These are phyloP conservation scores for Rhizopus stolonifer DNA, from an alignment of 371 early-diverging fungal genomes.

Conservation along the genomic window DNA sequence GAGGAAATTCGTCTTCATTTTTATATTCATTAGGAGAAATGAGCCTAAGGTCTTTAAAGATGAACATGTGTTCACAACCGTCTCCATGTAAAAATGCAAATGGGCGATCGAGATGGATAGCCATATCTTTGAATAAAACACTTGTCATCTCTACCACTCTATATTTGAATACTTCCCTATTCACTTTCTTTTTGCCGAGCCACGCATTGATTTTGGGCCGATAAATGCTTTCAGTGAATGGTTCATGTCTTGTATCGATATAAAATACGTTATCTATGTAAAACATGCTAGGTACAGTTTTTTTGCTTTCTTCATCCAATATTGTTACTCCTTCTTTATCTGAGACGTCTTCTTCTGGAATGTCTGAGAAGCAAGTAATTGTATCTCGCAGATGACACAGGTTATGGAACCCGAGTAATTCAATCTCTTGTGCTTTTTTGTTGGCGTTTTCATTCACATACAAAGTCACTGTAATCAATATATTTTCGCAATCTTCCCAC, in stretches of 20 bases:
- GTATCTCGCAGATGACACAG: constrained; percentile 48
- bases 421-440: constrained; percentile 42
- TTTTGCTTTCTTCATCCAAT: constrained; percentile 8
- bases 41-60: constrained; percentile 58
- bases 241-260: constrained; percentile 34
- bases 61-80: constrained; percentile 71
- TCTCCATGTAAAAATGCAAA: constrained; percentile 74
- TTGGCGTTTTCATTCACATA: constrained; percentile 28
- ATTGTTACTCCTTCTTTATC: constrained; percentile 1
- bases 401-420: constrained; percentile 45
- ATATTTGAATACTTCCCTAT: constrained; percentile 11
- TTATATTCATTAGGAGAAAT: constrained; percentile 43
- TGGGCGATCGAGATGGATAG: constrained; percentile 58
- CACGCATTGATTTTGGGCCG: neutral
- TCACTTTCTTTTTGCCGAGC: constrained; percentile 17
- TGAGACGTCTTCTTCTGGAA: constrained; percentile 14
- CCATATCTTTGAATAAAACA: constrained; percentile 53
- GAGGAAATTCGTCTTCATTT: constrained; percentile 48
- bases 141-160: constrained; percentile 50
- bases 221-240: neutral
- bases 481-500: neutral
- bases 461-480: constrained; percentile 26
- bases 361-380: constrained; percentile 43
- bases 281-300: constrained; percentile 34
- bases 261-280: constrained; percentile 52